Base-by-base conservation (phyloP, 2,329 filamentous ascomycete species). In the Plectosphaerella sp. region DNA sequence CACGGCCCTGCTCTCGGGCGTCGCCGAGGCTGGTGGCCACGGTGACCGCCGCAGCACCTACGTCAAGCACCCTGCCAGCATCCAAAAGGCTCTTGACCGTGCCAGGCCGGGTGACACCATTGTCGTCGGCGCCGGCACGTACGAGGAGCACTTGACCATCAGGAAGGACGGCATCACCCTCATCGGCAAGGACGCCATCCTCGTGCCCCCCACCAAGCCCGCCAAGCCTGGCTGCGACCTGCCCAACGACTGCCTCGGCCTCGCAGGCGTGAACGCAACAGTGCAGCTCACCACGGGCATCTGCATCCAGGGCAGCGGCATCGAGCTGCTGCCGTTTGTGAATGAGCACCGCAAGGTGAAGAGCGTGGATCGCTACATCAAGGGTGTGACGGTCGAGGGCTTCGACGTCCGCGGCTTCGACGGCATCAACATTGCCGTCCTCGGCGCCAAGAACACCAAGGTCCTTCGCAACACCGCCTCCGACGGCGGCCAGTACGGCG, bases 381-480 rank as follows among this genome's bases (percentile, higher is more conserved):
- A 66, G 35, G 61, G 62, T 6, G 67, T 69, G 0, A 58, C 57
- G 2, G 59, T 72, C 20, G 61, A 57, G 12, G 70, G 68, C 4
- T 70, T 72, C 51, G 50, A 57, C 1, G 62, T 72, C 16, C 39
- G 51, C 14, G 60, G 59, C 4, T 71, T 70, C 51, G 57, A 57
- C 0, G 69, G 67, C 11, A 55, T 69, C 49, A 70, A 67, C 49
- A 67, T 72, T 22, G 67, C 64, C n/a, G 55, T 71, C 9, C 42
- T 71, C 1, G 69, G 67, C 3, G 66, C 61, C 10, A 52, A 61
- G 42, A 62, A 68, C 42, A 57, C 62, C 24, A 50, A 57, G 8
- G 48, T 70, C 10, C 45, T 41, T 16, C 51, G 54, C 18, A 70
- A 68, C 56, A 64, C 47, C 4, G 52, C 69, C 18, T 53, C 53